Conservation (phyloP, 129 eudicot genomes). For the Artemisia annua region DNA sequence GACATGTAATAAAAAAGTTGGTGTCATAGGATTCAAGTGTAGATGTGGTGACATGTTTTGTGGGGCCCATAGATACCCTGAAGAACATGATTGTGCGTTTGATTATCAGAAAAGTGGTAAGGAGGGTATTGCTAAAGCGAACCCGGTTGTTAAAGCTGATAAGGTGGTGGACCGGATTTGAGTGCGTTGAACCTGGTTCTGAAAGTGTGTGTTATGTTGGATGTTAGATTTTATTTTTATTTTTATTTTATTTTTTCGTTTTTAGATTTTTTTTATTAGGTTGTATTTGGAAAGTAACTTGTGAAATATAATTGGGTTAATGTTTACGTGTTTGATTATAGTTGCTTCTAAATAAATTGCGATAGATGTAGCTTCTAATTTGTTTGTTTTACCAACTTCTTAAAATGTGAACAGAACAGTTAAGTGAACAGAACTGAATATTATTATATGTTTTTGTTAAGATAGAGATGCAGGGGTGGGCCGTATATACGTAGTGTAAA, state of each 20-base stretch:
- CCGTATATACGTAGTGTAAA: too few relatives aligned
- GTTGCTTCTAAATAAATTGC: too few relatives aligned
- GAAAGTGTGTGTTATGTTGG: slow-evolving; percentile 25
- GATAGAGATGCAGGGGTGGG: too few relatives aligned
- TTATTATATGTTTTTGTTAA: too few relatives aligned
- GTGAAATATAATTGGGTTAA: slow-evolving; percentile 22
- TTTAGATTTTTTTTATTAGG: slow-evolving; percentile 22
- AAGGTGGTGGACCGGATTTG: slow-evolving; percentile 60
- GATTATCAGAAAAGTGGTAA: slow-evolving; percentile 57
- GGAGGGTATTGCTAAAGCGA: slow-evolving; percentile 58
- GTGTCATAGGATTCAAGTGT: slow-evolving; percentile 64
- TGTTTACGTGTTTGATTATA: slow-evolving; percentile 23
- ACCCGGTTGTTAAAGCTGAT: slow-evolving; percentile 69
- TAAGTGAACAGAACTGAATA: too few relatives aligned
- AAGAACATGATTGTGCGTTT: slow-evolving; percentile 57
- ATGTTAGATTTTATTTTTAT: slow-evolving; percentile 24
- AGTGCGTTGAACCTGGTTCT: slow-evolving; percentile 10
- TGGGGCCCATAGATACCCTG: slow-evolving; percentile 82
- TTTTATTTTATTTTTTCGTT: neutral
- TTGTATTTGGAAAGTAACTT: slow-evolving; percentile 6
- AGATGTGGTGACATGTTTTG: slow-evolving; percentile 71
- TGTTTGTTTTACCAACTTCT: too few relatives aligned
- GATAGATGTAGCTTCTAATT: too few relatives aligned
- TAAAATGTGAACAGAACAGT: too few relatives aligned
- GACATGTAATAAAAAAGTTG: slow-evolving; percentile 67